Conservation (phyloP, 805 yeast genomes). For the Lipomyces starkeyi region DNA sequence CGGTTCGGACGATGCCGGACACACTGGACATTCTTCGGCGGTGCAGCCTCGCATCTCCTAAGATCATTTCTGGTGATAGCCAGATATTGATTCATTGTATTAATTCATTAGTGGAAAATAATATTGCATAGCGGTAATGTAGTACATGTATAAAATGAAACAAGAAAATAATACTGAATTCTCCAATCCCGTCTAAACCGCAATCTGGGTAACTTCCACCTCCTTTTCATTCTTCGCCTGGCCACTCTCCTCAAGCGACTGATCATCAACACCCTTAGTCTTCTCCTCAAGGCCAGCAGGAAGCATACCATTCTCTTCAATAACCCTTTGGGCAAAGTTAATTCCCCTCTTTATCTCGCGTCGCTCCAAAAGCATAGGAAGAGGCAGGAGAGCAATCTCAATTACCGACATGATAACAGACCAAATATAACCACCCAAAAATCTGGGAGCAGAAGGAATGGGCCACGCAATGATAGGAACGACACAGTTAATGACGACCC, state of each 20-base stretch:
- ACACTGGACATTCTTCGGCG: too few relatives aligned
- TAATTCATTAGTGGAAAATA: background rate
- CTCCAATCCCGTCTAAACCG: background rate
- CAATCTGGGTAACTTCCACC: background rate
- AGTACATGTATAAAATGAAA: background rate
- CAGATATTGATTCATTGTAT: background rate
- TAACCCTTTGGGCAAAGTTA: conserved; percentile 11
- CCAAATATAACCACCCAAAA: conserved; percentile 30
- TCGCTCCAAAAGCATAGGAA: conserved; percentile 21
- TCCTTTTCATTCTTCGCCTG: background rate
- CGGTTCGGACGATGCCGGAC: too few relatives aligned
- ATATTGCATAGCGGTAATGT: background rate
- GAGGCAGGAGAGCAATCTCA: conserved; percentile 21
- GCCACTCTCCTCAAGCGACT: background rate
- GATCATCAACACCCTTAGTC: conserved; percentile 10
- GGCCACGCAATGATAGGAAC: conserved; percentile 35
- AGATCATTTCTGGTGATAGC: background rate
- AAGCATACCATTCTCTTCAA: background rate
- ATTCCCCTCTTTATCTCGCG: conserved; percentile 26
- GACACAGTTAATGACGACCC: conserved; percentile 31
- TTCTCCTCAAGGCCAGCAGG: conserved; percentile 15
- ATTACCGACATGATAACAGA: conserved; percentile 22
- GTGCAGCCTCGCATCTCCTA: background rate
- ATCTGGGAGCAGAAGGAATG: conserved; percentile 22
- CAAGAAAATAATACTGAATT: background rate